Evolutionary conservation across 306 rosid species (phyloP).

Genomic region (Quercus mongolica): DNA sequence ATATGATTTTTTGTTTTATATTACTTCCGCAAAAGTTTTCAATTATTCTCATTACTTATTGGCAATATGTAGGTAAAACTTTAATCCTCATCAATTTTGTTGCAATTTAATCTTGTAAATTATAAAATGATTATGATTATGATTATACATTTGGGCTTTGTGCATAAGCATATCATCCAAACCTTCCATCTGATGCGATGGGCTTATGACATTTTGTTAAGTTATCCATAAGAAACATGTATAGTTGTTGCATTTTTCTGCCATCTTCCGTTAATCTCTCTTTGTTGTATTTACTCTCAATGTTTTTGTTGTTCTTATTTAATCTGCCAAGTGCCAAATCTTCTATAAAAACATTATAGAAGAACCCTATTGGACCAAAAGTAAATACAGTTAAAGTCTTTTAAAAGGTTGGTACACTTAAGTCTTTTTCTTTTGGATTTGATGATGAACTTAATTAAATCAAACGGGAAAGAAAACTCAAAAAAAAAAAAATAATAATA

Average conservation of each 20-base stretch:
- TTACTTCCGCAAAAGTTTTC: too few species aligned
- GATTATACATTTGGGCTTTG: not conserved
- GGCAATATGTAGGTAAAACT: constrained; percentile 86
- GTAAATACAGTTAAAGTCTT: too few species aligned
- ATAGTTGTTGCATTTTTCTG: not conserved
- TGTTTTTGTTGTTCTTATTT: not conserved
- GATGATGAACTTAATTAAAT: too few species aligned
- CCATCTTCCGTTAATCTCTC: not conserved
- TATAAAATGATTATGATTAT: not conserved
- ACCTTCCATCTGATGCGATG: too few species aligned
- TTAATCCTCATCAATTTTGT: not conserved
- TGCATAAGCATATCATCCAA: not conserved
- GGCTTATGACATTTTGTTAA: not conserved
- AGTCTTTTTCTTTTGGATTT: too few species aligned
- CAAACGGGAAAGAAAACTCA: too few species aligned
- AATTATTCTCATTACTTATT: constrained; percentile 66
- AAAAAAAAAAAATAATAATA: too few species aligned
- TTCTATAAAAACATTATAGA: not conserved
- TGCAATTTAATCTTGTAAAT: not conserved
- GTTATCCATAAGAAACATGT: not conserved
- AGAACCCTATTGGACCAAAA: too few species aligned
- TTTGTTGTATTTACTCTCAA: not conserved
- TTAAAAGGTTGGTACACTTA: too few species aligned
- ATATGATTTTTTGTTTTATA: too few species aligned
- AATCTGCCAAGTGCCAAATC: not conserved